Evolutionary conservation across 768 basidiomycete species (phyloP).

Genomic region (Antrodiella citrinella): DNA sequence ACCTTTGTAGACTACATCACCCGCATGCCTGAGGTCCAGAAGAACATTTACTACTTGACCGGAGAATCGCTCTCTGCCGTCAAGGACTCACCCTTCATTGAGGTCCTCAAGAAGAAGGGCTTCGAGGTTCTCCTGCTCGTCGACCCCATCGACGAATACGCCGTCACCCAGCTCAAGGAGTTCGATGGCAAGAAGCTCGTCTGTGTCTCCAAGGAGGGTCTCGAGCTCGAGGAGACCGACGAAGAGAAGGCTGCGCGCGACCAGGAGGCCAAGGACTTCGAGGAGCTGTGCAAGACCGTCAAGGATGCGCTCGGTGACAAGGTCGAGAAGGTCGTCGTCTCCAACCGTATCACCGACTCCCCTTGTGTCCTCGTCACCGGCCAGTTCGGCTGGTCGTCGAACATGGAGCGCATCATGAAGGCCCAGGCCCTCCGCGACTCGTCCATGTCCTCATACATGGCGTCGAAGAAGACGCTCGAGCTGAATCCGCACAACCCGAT

Average conservation of each 20-base stretch:
- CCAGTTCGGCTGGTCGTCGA: conserved; percentile 99
- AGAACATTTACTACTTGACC: conserved; percentile 98
- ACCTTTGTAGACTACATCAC: conserved; percentile 82
- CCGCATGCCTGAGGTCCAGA: conserved; percentile 98
- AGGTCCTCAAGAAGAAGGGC: conserved; percentile 98
- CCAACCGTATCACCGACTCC: conserved; percentile 95
- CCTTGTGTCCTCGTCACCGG: conserved; percentile 97
- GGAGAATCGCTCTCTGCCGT: conserved; percentile 91
- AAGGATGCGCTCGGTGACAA: conserved; percentile 99
- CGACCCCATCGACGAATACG: conserved; percentile 99
- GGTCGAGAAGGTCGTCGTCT: conserved; percentile 98
- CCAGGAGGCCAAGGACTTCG: conserved; percentile 74
- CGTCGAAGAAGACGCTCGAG: conserved; percentile 96
- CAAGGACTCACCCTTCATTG: conserved; percentile 96
- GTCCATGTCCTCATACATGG: conserved; percentile 99
- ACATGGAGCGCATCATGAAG: conserved; percentile 99
- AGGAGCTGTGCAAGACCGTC: conserved; percentile 86
- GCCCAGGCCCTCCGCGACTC: conserved; percentile 95
- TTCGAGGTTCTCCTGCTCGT: conserved; percentile 97
- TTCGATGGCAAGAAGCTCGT: conserved; percentile 97
- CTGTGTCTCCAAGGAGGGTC: conserved; percentile 97
- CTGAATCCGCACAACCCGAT: conserved; percentile 89
- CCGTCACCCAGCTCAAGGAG: conserved; percentile 97
- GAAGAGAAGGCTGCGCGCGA: conserved; percentile 93
- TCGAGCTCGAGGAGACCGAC: conserved; percentile 98